These are phyloP conservation scores for Lolium rigidum DNA, from an alignment of 176 grass and related monocot species.

Conservation along the genomic window DNA sequence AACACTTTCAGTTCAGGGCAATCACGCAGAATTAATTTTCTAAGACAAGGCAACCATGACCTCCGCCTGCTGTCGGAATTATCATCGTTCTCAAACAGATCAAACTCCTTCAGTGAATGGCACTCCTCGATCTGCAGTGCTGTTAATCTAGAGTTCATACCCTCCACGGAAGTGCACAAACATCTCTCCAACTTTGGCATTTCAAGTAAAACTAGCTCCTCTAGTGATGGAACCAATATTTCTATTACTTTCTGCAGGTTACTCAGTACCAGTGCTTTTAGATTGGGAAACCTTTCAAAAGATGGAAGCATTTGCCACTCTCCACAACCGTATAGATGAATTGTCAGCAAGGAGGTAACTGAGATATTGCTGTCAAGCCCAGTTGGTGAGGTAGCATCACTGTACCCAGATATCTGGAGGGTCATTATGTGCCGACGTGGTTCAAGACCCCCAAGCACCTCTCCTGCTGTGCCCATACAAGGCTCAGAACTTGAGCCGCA, in stretches of 20 bases:
- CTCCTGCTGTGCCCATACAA: neutral
- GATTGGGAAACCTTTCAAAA: neutral
- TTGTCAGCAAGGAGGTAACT: conserved; percentile 16
- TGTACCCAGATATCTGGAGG: conserved; percentile 33
- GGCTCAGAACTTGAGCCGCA: neutral
- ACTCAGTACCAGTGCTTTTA: too few relatives aligned
- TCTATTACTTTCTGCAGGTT: neutral
- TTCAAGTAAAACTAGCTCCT: conserved; percentile 5
- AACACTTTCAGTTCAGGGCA: neutral
- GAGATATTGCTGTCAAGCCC: conserved; percentile 35
- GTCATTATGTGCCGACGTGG: neutral
- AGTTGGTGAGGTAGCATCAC: neutral
- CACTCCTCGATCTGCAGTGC: neutral
- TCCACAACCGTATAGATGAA: conserved; percentile 39
- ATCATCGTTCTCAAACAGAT: neutral
- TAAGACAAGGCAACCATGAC: conserved; percentile 9
- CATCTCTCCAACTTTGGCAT: conserved; percentile 25
- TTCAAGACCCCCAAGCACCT: conserved; percentile 37
- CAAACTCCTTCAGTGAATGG: neutral
- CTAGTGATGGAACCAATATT: conserved; percentile 33
- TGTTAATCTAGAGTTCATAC: conserved; percentile 22
- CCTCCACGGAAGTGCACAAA: neutral
- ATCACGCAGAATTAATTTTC: neutral
- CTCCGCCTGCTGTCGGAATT: neutral
- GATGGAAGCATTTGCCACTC: conserved; percentile 4